Evolutionary conservation across 495 filamentous ascomycete species (phyloP).

Genomic region (Penicillium goetzii): DNA sequence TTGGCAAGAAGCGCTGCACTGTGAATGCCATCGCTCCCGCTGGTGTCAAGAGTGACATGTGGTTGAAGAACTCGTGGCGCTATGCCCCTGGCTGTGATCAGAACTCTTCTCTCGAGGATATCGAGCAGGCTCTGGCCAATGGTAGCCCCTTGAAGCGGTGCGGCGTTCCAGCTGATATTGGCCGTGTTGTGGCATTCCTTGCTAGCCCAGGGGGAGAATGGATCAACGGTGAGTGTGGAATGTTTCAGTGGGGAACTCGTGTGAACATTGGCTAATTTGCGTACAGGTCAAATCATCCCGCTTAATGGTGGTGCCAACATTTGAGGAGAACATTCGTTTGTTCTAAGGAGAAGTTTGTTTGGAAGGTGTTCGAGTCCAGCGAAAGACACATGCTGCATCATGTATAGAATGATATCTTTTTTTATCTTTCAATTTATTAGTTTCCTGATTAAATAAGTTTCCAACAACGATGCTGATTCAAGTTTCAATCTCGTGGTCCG

Average conservation of each 20-base stretch:
- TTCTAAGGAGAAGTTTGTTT: background rate
- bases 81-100: slow-evolving; percentile 58
- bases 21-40: slow-evolving; percentile 78
- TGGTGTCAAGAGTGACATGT: slow-evolving; percentile 83
- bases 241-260: background rate
- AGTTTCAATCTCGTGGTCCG: no score
- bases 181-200: slow-evolving; percentile 59
- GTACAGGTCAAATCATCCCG: slow-evolving; percentile 38
- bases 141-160: slow-evolving; percentile 56
- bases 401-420: slow-evolving; percentile 6
- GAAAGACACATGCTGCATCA: background rate
- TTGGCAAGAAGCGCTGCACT: slow-evolving; percentile 71
- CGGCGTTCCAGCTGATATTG: slow-evolving; percentile 61
- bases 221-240: slow-evolving; percentile 58
- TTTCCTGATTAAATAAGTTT: no score
- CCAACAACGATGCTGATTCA: no score
- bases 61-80: slow-evolving; percentile 64
- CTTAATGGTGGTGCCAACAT: slow-evolving; percentile 43
- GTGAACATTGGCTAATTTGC: slow-evolving; percentile 6
- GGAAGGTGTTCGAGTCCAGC: background rate
- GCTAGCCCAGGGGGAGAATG: slow-evolving; percentile 60
- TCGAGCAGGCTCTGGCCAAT: slow-evolving; percentile 46
- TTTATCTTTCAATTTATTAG: background rate
- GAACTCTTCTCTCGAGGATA: slow-evolving; percentile 42
- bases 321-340: slow-evolving; percentile 13